Base-by-base conservation (phyloP, 768 basidiomycete species). In the Lyophyllum shimeji region DNA sequence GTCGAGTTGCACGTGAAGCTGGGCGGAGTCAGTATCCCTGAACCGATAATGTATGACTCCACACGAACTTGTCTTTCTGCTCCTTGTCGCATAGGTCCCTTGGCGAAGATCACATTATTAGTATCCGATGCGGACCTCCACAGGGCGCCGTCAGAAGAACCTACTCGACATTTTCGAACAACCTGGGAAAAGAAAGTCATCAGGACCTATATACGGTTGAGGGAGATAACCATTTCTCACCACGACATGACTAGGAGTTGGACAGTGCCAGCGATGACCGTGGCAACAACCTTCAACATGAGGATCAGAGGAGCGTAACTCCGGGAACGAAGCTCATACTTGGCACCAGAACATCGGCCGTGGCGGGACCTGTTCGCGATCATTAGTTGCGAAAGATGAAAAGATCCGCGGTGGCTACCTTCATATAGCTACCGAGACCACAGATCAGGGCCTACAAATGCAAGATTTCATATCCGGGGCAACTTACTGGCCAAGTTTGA, bases 401-500 rank as follows among this genome's bases (percentile, higher is more conserved):
- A 43, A 20, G 18, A 37, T 46, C 43, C 25, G 42, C 33, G 37
- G 20, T 42, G 40, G 17, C 67, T 69, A 78, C 62, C 76, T 76
- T 63, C 82, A 82, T 37, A 73, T 81, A 57, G 79, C 79, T 71
- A 84, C 31, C 55, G 47, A 24, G 17, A 42, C 27, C 17, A 44
- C 18, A 34, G 7, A 49, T 58, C 46, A 59, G 45, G 39, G 9
- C 6, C 33, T 23, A 50, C 44, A 34, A 44, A 53, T 12, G 18
- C 11, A 44, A 33, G 17, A 24, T 43, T 20, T 17, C 12, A 47
- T 7, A 20, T 8, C 15, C 46, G 45, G 55, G 27, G 18, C 43
- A 53, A 52, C 86, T 74, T 76, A 87, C 71, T 89, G 86, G 44
- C 89, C 88, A 18, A 90, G 78, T 69, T 90, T 90, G 68, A 90